These are phyloP conservation scores for Aureobasidium melanogenum DNA, from an alignment of 2,329 filamentous ascomycete species.

Conservation along the genomic window DNA sequence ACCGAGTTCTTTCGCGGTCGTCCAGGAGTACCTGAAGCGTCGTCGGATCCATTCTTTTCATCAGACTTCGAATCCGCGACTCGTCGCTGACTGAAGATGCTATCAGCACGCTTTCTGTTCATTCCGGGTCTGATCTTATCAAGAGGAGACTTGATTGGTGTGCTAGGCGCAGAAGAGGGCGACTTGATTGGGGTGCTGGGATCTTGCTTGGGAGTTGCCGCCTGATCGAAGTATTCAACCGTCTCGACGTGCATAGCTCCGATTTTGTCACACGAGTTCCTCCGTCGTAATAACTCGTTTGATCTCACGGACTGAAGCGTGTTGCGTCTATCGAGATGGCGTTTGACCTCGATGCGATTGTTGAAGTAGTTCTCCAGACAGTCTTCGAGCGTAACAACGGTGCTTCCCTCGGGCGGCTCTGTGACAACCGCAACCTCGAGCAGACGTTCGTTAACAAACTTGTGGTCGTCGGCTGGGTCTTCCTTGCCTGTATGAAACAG, in stretches of 20 bases:
- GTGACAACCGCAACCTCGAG: constrained; percentile 85
- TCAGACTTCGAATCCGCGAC: constrained; percentile 23
- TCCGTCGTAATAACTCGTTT: constrained; percentile 18
- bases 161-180: constrained; percentile 17
- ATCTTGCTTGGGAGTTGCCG: constrained; percentile 13
- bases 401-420: constrained; percentile 55
- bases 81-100: constrained; percentile 41
- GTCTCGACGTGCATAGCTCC: constrained; percentile 36
- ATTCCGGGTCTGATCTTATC: constrained; percentile 26
- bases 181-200: background rate
- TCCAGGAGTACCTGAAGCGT: constrained; percentile 21
- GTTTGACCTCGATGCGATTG: constrained; percentile 77
- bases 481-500: constrained; percentile 86
- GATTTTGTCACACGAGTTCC: constrained; percentile 23
- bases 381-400: constrained; percentile 68
- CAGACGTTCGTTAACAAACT: constrained; percentile 83
- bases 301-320: constrained; percentile 44
- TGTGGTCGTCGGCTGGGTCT: constrained; percentile 79
- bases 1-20: constrained; percentile 19
- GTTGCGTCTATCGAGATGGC: constrained; percentile 54
- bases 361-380: constrained; percentile 95
- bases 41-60: constrained; percentile 35
- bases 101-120: constrained; percentile 36
- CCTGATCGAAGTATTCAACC: constrained; percentile 28
- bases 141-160: constrained; percentile 21